Percentiles rank a stretch among this genome's conserved stretches.
These are phyloP conservation scores for Suillus cothurnatus DNA, from an alignment of 768 basidiomycete genomes.

Conservation along the genomic window DNA sequence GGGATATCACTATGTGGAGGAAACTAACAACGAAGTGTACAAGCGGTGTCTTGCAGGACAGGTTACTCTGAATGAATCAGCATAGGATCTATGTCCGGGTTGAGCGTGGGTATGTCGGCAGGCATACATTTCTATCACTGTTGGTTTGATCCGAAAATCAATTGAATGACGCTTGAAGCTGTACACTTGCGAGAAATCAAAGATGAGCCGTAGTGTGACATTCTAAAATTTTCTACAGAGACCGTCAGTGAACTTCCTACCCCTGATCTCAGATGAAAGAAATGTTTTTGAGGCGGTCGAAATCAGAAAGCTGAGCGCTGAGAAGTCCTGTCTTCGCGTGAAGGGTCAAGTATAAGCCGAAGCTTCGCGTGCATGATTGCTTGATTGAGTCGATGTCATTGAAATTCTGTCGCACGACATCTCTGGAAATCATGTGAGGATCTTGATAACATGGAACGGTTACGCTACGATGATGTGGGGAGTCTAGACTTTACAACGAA, in stretches of 20 bases:
- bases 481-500: background rate
- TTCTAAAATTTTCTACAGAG: background rate
- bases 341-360: background rate
- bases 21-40: conserved; percentile 88
- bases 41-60: conserved; percentile 59
- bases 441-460: background rate
- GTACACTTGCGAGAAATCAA: background rate
- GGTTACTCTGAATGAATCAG: background rate
- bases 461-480: background rate
- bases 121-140: background rate
- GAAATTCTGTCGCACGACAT: background rate
- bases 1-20: conserved; percentile 89
- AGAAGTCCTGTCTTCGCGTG: background rate
- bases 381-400: background rate
- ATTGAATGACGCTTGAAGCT: background rate
- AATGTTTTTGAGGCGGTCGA: background rate
- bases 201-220: background rate
- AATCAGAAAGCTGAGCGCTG: background rate
- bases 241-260: background rate
- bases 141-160: background rate
- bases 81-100: background rate
- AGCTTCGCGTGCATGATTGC: background rate
- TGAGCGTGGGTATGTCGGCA: background rate
- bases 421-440: background rate
- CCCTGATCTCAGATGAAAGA: background rate